A percentile compares a stretch with the other conserved stretches of the same genome.
phyloP scores from a whole-genome alignment of 352 stramenopile genomes.

The Phytopythium delawarense region DNA sequence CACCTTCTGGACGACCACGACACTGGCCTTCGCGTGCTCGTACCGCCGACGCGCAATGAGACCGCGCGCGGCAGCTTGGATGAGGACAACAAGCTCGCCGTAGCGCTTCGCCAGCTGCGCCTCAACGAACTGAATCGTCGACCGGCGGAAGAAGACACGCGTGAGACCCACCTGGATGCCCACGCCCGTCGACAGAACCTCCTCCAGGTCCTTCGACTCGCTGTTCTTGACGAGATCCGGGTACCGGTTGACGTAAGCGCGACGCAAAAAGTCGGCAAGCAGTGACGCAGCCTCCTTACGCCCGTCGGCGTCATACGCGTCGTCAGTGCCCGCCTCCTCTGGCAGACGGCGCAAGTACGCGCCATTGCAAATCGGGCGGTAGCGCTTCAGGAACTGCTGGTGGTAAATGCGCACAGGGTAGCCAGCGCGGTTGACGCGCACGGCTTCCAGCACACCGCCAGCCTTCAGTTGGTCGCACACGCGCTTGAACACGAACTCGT shows the following conservation, averaged over 20 bases:
- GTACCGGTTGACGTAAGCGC: constrained; percentile 65
- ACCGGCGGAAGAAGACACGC: constrained; percentile 80
- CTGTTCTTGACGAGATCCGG: constrained; percentile 34
- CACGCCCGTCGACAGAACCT: constrained; percentile 31
- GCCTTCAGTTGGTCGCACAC: constrained; percentile 97
- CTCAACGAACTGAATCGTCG: constrained; percentile 83
- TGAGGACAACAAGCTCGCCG: constrained; percentile 83
- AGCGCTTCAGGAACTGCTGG: constrained; percentile 89
- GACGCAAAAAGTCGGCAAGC: constrained; percentile 64
- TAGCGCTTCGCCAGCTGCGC: constrained; percentile 83
- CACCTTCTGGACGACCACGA: constrained; percentile 46
- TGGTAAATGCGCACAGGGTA: constrained; percentile 97
- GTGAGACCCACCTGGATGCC: constrained; percentile 79
- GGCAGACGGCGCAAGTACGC: constrained; percentile 61
- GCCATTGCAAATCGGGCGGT: constrained; percentile 74
- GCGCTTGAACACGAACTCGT: constrained; percentile 83
- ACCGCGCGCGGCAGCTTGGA: constrained; percentile 65
- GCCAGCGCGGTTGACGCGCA: constrained; percentile 95
- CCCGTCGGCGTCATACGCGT: constrained; percentile 47
- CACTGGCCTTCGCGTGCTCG: constrained; percentile 37
- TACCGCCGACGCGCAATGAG: constrained; percentile 50
- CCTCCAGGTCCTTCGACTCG: constrained; percentile 35
- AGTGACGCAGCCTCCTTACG: constrained; percentile 48
- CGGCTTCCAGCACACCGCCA: constrained; percentile 98
- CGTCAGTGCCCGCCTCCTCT: constrained; percentile 41